A percentile compares a stretch with the other conserved stretches of the same genome.
These are phyloP conservation scores for Saccharum officinarum DNA, from an alignment of 176 grass and related monocot genomes.

Conservation along the genomic window DNA sequence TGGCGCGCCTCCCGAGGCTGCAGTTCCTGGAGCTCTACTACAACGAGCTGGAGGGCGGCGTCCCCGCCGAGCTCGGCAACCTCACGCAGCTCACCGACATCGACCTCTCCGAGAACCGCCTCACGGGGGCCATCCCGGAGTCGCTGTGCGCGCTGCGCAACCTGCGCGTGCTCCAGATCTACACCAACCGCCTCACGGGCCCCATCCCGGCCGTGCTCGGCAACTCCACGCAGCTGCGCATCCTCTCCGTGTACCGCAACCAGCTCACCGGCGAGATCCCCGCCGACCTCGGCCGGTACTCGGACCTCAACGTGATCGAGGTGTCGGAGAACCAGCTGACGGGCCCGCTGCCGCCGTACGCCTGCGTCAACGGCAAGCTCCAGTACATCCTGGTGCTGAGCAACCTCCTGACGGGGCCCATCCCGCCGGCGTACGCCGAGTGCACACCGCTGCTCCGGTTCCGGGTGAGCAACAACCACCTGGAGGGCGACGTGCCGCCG, in stretches of 20 bases:
- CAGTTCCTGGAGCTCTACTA: slow-evolving; percentile 93
- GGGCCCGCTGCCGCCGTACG: slow-evolving; percentile 57
- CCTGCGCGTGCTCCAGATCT: slow-evolving; percentile 70
- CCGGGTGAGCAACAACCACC: slow-evolving; percentile 71
- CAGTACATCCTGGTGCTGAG: slow-evolving; percentile 84
- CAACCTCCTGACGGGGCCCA: slow-evolving; percentile 67
- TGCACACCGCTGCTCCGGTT: slow-evolving; percentile 73
- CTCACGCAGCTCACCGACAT: slow-evolving; percentile 71
- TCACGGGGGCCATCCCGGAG: slow-evolving; percentile 62
- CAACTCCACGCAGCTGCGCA: slow-evolving; percentile 64
- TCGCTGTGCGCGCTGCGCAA: slow-evolving; percentile 48
- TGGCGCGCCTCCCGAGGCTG: slow-evolving; percentile 49
- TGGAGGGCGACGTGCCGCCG: slow-evolving; percentile 54
- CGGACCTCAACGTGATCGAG: slow-evolving; percentile 70
- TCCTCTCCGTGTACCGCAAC: slow-evolving; percentile 86
- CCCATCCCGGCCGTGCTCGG: slow-evolving; percentile 67
- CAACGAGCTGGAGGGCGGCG: slow-evolving; percentile 55
- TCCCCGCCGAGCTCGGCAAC: slow-evolving; percentile 78
- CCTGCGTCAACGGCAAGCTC: slow-evolving; percentile 48
- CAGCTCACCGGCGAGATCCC: slow-evolving; percentile 75
- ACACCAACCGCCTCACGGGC: slow-evolving; percentile 75
- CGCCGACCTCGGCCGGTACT: slow-evolving; percentile 58
- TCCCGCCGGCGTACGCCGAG: slow-evolving; percentile 56
- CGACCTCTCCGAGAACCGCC: slow-evolving; percentile 81
- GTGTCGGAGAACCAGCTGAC: slow-evolving; percentile 88